Evolutionary conservation across 2,329 filamentous ascomycete species (phyloP).

Genomic region (Scortechinia acanthostroma): DNA sequence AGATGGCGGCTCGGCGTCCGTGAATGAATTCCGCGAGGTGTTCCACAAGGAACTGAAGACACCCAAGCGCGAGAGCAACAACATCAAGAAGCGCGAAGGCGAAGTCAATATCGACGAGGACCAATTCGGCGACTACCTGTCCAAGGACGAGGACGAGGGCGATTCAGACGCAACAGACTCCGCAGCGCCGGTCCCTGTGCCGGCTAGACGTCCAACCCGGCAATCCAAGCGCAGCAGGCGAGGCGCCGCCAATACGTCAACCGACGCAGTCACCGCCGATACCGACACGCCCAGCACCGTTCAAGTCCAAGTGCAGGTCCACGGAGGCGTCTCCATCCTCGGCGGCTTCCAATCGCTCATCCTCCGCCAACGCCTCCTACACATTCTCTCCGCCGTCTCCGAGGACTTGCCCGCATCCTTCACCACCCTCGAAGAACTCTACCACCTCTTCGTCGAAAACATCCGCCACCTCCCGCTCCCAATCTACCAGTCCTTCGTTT

Average conservation of each 20-base stretch:
- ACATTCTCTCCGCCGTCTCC: constrained; percentile 3
- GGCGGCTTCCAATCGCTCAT: not conserved
- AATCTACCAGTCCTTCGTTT: not conserved
- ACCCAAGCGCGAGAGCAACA: constrained; percentile 16
- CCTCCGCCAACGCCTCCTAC: not conserved
- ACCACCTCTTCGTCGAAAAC: constrained; percentile 10
- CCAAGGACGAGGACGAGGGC: not conserved
- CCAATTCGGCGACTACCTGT: constrained; percentile 21
- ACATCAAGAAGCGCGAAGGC: constrained; percentile 12
- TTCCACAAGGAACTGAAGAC: constrained; percentile 38
- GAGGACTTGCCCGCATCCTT: constrained; percentile 9
- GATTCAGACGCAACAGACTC: constrained; percentile 24
- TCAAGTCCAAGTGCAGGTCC: too few species aligned
- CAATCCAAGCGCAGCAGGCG: not conserved
- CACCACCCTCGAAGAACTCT: constrained; percentile 8
- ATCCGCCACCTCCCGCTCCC: constrained; percentile 4
- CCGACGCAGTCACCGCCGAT: not conserved
- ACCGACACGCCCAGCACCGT: not conserved
- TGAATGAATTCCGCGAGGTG: constrained; percentile 36
- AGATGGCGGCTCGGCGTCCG: constrained; percentile 27
- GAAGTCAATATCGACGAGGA: constrained; percentile 21
- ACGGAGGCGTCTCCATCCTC: not conserved
- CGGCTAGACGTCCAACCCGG: not conserved
- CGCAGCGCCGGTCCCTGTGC: constrained; percentile 4
- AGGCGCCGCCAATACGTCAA: not conserved